Evolutionary conservation across 805 yeast genomes (phyloP), one percentile per base, ranked within the genome.

Genomic region (Zygotorulaspora chibaensis): DNA sequence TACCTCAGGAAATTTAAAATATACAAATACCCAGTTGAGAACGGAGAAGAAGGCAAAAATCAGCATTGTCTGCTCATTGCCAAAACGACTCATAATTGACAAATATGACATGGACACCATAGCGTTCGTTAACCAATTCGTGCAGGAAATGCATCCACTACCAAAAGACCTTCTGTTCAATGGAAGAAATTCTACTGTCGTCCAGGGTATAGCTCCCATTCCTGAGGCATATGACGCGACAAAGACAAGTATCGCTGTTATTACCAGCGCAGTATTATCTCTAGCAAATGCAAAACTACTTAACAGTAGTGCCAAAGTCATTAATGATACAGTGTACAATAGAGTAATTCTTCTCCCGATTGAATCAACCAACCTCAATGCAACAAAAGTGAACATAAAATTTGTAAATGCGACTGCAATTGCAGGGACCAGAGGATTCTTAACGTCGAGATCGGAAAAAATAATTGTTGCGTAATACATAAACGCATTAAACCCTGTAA

Each of bases 401-500:
- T 80, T 80, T 20, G 79, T 76, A 13, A 72, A 57, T 43, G 84
- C 82, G 38, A 80, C 71, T 17, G 74, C 57, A 23, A 79, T 75
- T 7, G 83, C 77, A 2, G 81, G 78, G 35, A 73, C 59, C 56
- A 80, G 68, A n/a, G 84, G 80, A 57, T 79, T 75, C 8, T 67
- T 55, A 52, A 75, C 65, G 3, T 81, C 79, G 16, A 77, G 71
- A 16, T 74, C 70, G 43, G 72, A 60, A 68, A 80, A 79, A 38
- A 80, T 72, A 11, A 81, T 70, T 8, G 83, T 76, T 5, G 81
- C 77, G 55, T 79, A 80, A 62, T 79, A 80, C 75, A 80, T 77
- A 56, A 80, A 78, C 34, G 81, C 79, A 63, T 79, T 79, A 58
- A 78, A 75, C 44, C 84, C 84, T n/a, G 79, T 72, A 41, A 74